A percentile compares a stretch with the other conserved stretches of the same genome.
phyloP scores from a whole-genome alignment of 164 flowering plant genomes.

The Piper betle region DNA sequence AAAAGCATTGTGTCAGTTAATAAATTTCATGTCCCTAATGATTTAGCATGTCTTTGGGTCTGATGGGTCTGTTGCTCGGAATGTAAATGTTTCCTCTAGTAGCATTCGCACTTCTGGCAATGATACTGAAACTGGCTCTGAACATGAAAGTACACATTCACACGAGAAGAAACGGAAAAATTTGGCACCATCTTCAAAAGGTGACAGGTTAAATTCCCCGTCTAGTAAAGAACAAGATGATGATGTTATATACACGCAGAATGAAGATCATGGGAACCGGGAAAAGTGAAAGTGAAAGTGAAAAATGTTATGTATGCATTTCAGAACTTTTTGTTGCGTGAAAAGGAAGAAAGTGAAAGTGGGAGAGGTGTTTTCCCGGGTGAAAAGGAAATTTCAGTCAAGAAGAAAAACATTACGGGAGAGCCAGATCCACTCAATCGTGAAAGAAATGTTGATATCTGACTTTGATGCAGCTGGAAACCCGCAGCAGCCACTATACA shows the following conservation, averaged over 20 bases:
- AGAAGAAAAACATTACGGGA: slow-evolving; percentile 22
- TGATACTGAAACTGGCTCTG: slow-evolving; percentile 45
- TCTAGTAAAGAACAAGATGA: slow-evolving; percentile 21
- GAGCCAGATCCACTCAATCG: slow-evolving; percentile 39
- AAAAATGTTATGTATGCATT: no score
- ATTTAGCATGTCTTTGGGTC: no score
- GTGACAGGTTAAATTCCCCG: slow-evolving; percentile 16
- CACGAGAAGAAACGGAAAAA: slow-evolving; percentile 21
- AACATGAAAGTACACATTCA: slow-evolving; percentile 25
- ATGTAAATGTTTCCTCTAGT: slow-evolving; percentile 73
- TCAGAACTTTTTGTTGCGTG: slow-evolving; percentile 61
- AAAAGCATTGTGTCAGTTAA: no score
- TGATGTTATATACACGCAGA: slow-evolving; percentile 19
- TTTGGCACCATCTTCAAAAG: slow-evolving; percentile 23
- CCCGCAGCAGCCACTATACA: slow-evolving; percentile 13
- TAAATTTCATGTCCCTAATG: no score
- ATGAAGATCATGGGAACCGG: slow-evolving; percentile 61
- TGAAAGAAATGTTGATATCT: slow-evolving; percentile 14
- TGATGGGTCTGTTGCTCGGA: slow-evolving; percentile 70
- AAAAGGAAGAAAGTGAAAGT: slow-evolving; percentile 32
- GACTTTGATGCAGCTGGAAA: slow-evolving; percentile 29
- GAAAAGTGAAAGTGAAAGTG: no score
- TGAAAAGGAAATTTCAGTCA: slow-evolving; percentile 38
- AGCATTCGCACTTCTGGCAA: slow-evolving; percentile 27
- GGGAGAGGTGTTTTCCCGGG: slow-evolving; percentile 36